Evolutionary conservation across 2,329 filamentous ascomycete species (phyloP).

Genomic region (Aspergillus pseudoviridinutans): DNA sequence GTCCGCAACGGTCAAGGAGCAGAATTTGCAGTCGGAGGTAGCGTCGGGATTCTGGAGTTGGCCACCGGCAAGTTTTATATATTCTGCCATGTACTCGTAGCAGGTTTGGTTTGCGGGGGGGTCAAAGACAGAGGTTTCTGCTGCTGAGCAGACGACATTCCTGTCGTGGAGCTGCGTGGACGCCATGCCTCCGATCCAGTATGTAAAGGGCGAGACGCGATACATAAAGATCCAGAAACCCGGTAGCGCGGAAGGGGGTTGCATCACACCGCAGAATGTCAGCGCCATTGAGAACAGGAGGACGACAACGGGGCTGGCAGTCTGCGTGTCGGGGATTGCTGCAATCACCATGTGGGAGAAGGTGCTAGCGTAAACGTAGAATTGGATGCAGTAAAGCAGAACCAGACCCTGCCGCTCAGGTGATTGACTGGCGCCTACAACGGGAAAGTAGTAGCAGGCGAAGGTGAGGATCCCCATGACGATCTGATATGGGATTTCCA

Average conservation of each 20-base stretch:
- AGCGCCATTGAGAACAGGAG: slow-evolving; percentile 79
- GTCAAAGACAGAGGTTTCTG: slow-evolving; percentile 64
- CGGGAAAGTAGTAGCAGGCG: slow-evolving; percentile 75
- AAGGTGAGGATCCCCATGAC: slow-evolving; percentile 70
- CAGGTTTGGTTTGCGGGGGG: slow-evolving; percentile 59
- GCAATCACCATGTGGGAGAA: slow-evolving; percentile 75
- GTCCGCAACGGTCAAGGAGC: slow-evolving; percentile 32
- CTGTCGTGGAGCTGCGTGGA: slow-evolving; percentile 66
- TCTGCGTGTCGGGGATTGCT: slow-evolving; percentile 68
- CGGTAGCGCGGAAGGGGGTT: slow-evolving; percentile 62
- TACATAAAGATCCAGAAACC: slow-evolving; percentile 63
- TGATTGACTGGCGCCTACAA: slow-evolving; percentile 59
- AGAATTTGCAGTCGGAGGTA: slow-evolving; percentile 51
- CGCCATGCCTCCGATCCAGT: slow-evolving; percentile 58
- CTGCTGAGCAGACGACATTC: slow-evolving; percentile 59
- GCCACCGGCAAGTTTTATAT: slow-evolving; percentile 50
- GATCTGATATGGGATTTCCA: slow-evolving; percentile 81
- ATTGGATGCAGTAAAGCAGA: slow-evolving; percentile 70
- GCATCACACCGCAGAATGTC: slow-evolving; percentile 67
- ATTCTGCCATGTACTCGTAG: slow-evolving; percentile 52
- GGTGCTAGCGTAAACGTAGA: slow-evolving; percentile 76
- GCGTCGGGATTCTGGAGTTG: slow-evolving; percentile 50
- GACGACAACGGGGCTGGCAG: slow-evolving; percentile 69
- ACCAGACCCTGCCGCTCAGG: slow-evolving; percentile 69
- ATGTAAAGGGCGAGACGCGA: slow-evolving; percentile 56